A percentile compares a stretch with the other conserved stretches of the same genome.
phyloP scores from a whole-genome alignment of 805 yeast genomes.

The Metschnikowia noctiluminum region DNA sequence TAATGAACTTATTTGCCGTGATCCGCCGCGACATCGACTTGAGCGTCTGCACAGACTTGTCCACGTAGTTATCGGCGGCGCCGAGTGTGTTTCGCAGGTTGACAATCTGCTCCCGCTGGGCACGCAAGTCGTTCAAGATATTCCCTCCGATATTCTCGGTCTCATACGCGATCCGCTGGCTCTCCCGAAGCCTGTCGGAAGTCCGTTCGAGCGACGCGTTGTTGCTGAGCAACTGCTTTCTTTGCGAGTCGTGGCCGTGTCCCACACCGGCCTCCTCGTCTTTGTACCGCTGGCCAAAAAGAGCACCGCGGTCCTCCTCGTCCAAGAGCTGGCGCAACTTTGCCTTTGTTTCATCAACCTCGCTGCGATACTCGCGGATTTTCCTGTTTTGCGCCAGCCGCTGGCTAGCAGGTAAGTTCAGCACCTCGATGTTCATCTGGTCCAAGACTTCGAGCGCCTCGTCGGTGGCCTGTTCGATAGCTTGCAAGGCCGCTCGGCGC shows the following conservation, averaged over 20 bases:
- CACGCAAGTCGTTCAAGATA: constrained; percentile 80
- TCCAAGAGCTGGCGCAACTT: constrained; percentile 57
- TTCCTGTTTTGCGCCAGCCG: constrained; percentile 72
- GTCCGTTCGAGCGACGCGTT: constrained; percentile 80
- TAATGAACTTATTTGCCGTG: constrained; percentile 86
- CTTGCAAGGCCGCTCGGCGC: constrained; percentile 52
- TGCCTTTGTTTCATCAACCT: constrained; percentile 54
- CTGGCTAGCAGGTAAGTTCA: constrained; percentile 70
- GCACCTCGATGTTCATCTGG: constrained; percentile 84
- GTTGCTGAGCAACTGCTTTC: constrained; percentile 74
- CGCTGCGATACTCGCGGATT: constrained; percentile 65
- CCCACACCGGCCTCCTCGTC: constrained; percentile 27
- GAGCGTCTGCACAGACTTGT: constrained; percentile 79
- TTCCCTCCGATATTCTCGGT: constrained; percentile 91
- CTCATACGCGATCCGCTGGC: constrained; percentile 86
- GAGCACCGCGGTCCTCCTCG: constrained; percentile 64
- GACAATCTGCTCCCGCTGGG: constrained; percentile 88
- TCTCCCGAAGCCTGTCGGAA: constrained; percentile 78
- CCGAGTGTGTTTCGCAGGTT: constrained; percentile 81
- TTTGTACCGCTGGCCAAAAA: constrained; percentile 57
- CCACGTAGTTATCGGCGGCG: constrained; percentile 92
- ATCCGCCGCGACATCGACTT: constrained; percentile 89
- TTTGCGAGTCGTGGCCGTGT: constrained; percentile 53
- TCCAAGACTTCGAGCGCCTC: constrained; percentile 79
- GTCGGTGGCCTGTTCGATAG: constrained; percentile 67